Conservation (phyloP, 225 moss, liverwort and hornwort genomes). For the Marchantia paleacea region DNA sequence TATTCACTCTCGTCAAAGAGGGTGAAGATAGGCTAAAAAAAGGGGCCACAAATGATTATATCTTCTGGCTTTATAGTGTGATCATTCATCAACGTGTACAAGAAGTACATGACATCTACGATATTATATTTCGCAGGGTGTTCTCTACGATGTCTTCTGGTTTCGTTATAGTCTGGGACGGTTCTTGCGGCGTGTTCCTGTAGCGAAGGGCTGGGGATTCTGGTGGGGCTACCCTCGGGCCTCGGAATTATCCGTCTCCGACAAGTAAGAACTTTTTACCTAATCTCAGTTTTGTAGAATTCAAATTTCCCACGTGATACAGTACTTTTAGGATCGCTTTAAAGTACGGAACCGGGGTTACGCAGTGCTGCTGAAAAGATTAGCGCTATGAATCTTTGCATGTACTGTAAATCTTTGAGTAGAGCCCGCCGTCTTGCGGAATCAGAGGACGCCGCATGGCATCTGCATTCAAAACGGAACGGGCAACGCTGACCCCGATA, state of each 20-base stretch:
- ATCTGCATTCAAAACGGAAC: background rate
- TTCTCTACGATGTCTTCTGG: no score
- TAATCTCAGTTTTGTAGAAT: background rate
- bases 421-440: background rate
- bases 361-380: background rate
- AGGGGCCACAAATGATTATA: no score
- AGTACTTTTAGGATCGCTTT: background rate
- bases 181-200: background rate
- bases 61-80: no score
- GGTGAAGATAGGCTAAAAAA: no score
- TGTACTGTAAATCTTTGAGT: no score
- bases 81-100: background rate
- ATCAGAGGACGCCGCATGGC: background rate
- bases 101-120: no score
- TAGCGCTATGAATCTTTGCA: background rate
- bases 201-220: background rate
- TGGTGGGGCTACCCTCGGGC: background rate
- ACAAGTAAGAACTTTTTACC: background rate
- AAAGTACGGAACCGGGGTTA: background rate
- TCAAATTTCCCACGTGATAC: conserved; percentile 4
- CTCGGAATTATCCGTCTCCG: background rate
- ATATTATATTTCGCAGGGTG: no score
- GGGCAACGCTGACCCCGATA: background rate
- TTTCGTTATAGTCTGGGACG: background rate
- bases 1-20: no score